Percentiles rank a stretch among this genome's conserved stretches.
Evolutionary conservation across 2,329 filamentous ascomycete species (phyloP).

Genomic region (Penicillium sp.): DNA sequence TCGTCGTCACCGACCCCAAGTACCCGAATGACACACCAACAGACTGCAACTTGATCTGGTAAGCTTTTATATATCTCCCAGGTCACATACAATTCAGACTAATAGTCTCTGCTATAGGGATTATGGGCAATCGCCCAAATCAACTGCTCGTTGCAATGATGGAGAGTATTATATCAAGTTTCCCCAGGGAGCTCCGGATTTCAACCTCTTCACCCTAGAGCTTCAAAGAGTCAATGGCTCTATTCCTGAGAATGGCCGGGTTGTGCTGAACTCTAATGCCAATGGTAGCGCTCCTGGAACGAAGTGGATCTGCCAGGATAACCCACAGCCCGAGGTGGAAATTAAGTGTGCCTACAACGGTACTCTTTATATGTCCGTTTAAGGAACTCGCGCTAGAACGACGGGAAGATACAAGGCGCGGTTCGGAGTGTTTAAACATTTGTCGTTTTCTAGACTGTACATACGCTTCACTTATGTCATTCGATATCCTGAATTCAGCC

Average conservation of each 20-base stretch:
- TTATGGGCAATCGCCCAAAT: conserved; percentile 13
- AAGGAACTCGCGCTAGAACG: neutral
- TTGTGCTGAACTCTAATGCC: conserved; percentile 11
- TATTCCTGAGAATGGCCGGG: conserved; percentile 19
- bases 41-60: conserved; percentile 27
- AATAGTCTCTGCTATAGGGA: conserved; percentile 7
- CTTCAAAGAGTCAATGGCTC: conserved; percentile 21
- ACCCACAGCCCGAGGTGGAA: conserved; percentile 6
- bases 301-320: conserved; percentile 20
- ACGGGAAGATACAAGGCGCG: neutral
- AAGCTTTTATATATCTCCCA: neutral
- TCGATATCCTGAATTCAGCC: neutral
- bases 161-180: conserved; percentile 26
- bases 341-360: conserved; percentile 19
- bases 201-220: conserved; percentile 21
- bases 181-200: conserved; percentile 16
- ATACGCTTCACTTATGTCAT: too few relatives aligned
- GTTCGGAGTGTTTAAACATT: neutral
- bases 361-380: conserved; percentile 11
- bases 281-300: conserved; percentile 13
- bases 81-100: neutral
- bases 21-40: conserved; percentile 26
- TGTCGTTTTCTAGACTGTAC: neutral
- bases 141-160: conserved; percentile 24
- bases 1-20: conserved; percentile 22